phyloP scores from a whole-genome alignment of 2,329 filamentous ascomycete genomes.

The Fusarium dlaminii region DNA sequence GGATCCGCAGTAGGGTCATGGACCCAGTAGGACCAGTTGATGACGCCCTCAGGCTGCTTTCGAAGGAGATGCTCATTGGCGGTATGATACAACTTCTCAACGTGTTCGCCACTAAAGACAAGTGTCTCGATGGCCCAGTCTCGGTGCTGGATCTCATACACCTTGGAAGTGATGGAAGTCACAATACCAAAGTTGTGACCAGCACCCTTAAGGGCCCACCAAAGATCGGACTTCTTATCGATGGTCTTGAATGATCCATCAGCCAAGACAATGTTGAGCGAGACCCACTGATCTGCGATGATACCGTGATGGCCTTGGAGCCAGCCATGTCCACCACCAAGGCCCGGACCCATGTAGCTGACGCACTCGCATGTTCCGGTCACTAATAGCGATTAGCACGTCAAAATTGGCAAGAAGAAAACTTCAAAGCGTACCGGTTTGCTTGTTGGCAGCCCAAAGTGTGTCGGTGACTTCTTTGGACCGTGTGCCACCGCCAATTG shows the following conservation, averaged over 20 bases:
- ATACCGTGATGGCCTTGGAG: constrained; percentile 45
- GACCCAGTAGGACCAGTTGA: constrained; percentile 62
- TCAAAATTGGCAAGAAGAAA: no score
- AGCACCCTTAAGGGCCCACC: constrained; percentile 49
- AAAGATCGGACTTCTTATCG: constrained; percentile 44
- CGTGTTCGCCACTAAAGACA: constrained; percentile 58
- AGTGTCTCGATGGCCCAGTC: constrained; percentile 49
- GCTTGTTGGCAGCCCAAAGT: constrained; percentile 61
- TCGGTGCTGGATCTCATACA: constrained; percentile 41
- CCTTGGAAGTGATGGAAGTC: constrained; percentile 44
- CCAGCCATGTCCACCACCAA: constrained; percentile 47
- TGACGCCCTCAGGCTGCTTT: constrained; percentile 54
- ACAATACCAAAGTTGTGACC: constrained; percentile 50
- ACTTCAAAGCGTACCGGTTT: constrained; percentile 51
- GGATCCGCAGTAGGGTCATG: constrained; percentile 54
- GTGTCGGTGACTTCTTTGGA: constrained; percentile 57
- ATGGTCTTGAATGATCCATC: constrained; percentile 41
- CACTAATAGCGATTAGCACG: constrained; percentile 11
- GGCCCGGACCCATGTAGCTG: constrained; percentile 43
- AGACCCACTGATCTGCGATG: constrained; percentile 48
- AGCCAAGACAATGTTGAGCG: constrained; percentile 46
- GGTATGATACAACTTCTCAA: constrained; percentile 57
- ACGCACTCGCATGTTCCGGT: constrained; percentile 43
- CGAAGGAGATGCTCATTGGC: constrained; percentile 57
- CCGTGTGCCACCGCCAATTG: constrained; percentile 57